Conservation (phyloP, 2,329 filamentous ascomycete genomes). For the Basipetospora sp. region DNA sequence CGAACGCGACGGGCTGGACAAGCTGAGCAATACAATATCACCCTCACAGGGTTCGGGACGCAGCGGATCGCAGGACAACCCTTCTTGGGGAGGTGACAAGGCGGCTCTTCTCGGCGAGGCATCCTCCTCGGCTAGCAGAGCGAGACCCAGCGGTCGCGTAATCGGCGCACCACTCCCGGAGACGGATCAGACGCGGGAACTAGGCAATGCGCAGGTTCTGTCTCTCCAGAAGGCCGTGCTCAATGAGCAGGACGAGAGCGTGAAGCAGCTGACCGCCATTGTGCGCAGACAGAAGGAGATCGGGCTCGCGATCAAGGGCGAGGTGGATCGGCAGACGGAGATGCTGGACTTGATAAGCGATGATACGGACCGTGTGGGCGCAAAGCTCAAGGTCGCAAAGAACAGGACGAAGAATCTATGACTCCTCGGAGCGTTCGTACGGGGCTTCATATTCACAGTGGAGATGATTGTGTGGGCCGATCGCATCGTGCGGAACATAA, state of each 20-base stretch:
- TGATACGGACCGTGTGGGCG: slow-evolving; percentile 49
- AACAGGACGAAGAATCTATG: slow-evolving; percentile 54
- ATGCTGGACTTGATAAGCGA: slow-evolving; percentile 53
- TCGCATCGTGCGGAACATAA: slow-evolving; percentile 7
- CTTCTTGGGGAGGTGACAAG: slow-evolving; percentile 2
- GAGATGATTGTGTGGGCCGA: slow-evolving; percentile 7
- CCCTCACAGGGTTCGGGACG: slow-evolving; percentile 26
- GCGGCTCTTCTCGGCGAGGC: slow-evolving; percentile 12
- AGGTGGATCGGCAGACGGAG: slow-evolving; percentile 56
- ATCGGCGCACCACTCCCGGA: slow-evolving; percentile 59
- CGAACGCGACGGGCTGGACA: slow-evolving; percentile 63
- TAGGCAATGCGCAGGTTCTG: slow-evolving; percentile 61
- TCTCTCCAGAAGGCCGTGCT: slow-evolving; percentile 63
- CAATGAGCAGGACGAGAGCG: slow-evolving; percentile 57
- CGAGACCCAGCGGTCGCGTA: slow-evolving; percentile 43
- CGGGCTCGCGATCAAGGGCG: slow-evolving; percentile 60
- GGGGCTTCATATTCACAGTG: background rate
- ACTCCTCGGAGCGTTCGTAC: slow-evolving; percentile 11
- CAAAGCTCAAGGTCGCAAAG: slow-evolving; percentile 62
- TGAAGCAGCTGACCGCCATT: slow-evolving; percentile 52
- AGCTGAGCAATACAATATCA: slow-evolving; percentile 45
- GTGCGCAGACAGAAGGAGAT: slow-evolving; percentile 63
- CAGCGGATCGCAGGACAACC: slow-evolving; percentile 21
- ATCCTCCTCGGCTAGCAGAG: slow-evolving; percentile 10
- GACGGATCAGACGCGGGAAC: slow-evolving; percentile 60